phyloP scores from a whole-genome alignment of 306 rosid species.

The Vachellia pachyceras region DNA sequence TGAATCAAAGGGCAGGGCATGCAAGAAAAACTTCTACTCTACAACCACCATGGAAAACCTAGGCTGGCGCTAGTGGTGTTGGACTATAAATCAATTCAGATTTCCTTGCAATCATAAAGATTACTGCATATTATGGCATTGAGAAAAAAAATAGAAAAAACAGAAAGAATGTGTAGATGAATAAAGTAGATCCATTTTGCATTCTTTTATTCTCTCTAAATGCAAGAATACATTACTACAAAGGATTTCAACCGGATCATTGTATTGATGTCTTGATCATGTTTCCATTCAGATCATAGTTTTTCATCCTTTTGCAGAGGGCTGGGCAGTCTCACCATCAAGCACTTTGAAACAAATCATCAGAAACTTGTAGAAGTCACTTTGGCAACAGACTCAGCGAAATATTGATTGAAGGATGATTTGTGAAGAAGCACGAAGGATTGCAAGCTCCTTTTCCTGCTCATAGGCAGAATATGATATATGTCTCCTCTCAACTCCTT shows the following conservation, averaged over 20 bases:
- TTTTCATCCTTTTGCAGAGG: background rate
- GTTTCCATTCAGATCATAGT: conserved; percentile 28
- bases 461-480: conserved; percentile 4
- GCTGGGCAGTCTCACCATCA: conserved; percentile 8
- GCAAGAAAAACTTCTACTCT: no score
- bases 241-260: background rate
- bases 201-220: background rate
- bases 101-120: background rate
- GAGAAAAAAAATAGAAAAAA: background rate
- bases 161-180: background rate
- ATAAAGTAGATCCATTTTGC: background rate
- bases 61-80: background rate
- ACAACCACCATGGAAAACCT: background rate
- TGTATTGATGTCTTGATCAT: conserved; percentile 19
- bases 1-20: no score
- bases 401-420: background rate
- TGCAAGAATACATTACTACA: background rate
- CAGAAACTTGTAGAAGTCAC: background rate
- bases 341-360: background rate
- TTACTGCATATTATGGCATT: background rate
- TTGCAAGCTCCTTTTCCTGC: background rate
- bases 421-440: conserved; percentile 27
- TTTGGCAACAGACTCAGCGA: conserved; percentile 11
- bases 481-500: conserved; percentile 38
- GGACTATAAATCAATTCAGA: no score